phyloP scores from a whole-genome alignment of 1,284 basidiomycete species.

The Boletus sp. region DNA sequence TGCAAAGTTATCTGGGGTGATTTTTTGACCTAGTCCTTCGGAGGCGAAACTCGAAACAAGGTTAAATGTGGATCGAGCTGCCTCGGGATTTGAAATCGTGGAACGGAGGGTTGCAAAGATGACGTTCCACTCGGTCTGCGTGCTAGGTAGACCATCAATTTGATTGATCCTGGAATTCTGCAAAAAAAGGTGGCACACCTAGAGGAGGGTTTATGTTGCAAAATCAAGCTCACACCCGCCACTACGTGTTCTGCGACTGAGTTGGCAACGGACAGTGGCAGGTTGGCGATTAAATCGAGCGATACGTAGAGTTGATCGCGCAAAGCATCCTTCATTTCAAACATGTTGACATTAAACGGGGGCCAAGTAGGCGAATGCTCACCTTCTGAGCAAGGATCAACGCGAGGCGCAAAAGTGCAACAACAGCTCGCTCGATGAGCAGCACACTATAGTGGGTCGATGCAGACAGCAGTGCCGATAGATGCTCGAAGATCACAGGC shows the following conservation, averaged over 20 bases:
- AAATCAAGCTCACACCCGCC: constrained; percentile 75
- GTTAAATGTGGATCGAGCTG: constrained; percentile 79
- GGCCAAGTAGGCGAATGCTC: constrained; percentile 25
- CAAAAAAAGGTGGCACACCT: constrained; percentile 39
- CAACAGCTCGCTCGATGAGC: constrained; percentile 93
- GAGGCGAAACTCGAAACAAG: constrained; percentile 62
- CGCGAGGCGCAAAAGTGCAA: constrained; percentile 81
- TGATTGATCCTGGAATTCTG: neutral
- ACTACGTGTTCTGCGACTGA: constrained; percentile 90
- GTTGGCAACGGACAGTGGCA: constrained; percentile 75
- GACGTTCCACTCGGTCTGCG: constrained; percentile 94
- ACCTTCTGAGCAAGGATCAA: constrained; percentile 77
- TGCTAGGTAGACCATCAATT: constrained; percentile 40
- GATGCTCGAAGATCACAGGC: constrained; percentile 90
- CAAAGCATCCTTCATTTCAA: constrained; percentile 51
- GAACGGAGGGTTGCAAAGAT: constrained; percentile 87
- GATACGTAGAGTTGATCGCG: constrained; percentile 93
- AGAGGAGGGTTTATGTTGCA: constrained; percentile 75
- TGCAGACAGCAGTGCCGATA: constrained; percentile 75
- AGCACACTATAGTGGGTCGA: constrained; percentile 83
- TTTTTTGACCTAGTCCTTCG: constrained; percentile 53
- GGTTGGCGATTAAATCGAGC: constrained; percentile 81
- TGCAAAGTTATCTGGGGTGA: constrained; percentile 77
- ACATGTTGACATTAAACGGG: neutral
- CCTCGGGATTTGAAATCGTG: constrained; percentile 85